These are phyloP conservation scores for Talaromyces thailandensis DNA, from an alignment of 495 filamentous ascomycete species.

Conservation along the genomic window DNA sequence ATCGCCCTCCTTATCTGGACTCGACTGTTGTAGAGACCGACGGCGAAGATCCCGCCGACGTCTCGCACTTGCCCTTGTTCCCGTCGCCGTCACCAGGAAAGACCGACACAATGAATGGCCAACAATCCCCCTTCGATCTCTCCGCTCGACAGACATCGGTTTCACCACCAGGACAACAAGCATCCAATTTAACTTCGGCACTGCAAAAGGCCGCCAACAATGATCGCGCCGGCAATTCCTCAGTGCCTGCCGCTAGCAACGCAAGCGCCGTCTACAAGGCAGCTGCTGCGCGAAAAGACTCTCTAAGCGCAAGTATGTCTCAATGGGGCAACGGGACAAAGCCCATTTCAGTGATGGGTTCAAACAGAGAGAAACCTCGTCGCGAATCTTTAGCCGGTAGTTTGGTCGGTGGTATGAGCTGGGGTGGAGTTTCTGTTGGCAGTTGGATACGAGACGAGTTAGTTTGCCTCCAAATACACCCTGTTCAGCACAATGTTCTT, in stretches of 20 bases:
- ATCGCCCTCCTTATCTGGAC: slow-evolving; percentile 19
- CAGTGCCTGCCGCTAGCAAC: slow-evolving; percentile 12
- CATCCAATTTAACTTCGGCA: slow-evolving; percentile 55
- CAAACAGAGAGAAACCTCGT: slow-evolving; percentile 64
- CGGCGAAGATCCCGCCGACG: slow-evolving; percentile 16
- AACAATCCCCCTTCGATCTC: slow-evolving; percentile 57
- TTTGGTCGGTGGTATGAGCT: slow-evolving; percentile 89
- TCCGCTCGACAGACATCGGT: slow-evolving; percentile 52
- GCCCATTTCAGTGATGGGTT: slow-evolving; percentile 75
- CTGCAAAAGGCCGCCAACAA: slow-evolving; percentile 40
- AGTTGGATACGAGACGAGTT: slow-evolving; percentile 95
- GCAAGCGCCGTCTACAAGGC: slow-evolving; percentile 32
- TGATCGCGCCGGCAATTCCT: slow-evolving; percentile 12
- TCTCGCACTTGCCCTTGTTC: slow-evolving; percentile 37
- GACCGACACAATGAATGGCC: slow-evolving; percentile 38
- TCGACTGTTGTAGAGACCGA: slow-evolving; percentile 27
- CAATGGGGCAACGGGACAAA: slow-evolving; percentile 68
- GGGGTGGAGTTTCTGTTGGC: slow-evolving; percentile 91
- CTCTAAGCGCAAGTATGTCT: slow-evolving; percentile 47
- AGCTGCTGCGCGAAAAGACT: slow-evolving; percentile 54
- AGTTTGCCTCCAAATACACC: slow-evolving; percentile 4
- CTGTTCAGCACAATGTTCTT: neutral
- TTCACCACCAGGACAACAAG: slow-evolving; percentile 51
- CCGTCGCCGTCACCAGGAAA: slow-evolving; percentile 17
- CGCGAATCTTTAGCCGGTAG: slow-evolving; percentile 83